phyloP scores from a whole-genome alignment of 495 filamentous ascomycete genomes.

The Xylona heveae region DNA sequence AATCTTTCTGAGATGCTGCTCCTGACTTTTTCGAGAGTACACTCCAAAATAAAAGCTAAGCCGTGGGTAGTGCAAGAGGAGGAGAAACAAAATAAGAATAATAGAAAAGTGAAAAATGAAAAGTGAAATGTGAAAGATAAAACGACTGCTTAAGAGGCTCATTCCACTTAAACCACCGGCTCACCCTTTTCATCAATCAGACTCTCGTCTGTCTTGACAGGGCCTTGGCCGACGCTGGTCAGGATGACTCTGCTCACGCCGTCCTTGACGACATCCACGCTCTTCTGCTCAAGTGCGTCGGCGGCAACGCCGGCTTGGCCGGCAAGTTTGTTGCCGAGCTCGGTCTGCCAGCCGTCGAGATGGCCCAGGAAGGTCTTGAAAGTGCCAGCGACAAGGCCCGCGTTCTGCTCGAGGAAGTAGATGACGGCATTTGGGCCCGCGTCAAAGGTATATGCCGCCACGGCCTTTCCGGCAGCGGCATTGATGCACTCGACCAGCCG shows the following conservation, averaged over 20 bases:
- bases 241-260: conserved; percentile 77
- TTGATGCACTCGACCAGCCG: conserved; percentile 80
- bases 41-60: no score
- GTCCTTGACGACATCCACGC: conserved; percentile 38
- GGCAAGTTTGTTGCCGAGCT: conserved; percentile 24
- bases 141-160: no score
- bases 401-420: conserved; percentile 70
- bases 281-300: conserved; percentile 23
- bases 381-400: conserved; percentile 43
- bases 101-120: no score
- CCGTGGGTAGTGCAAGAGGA: no score
- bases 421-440: conserved; percentile 93
- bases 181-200: conserved; percentile 53
- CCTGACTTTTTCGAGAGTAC: no score
- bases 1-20: no score
- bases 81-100: no score
- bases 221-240: conserved; percentile 83
- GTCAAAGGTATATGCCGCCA: conserved; percentile 94
- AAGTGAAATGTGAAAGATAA: no score
- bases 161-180: conserved; percentile 20
- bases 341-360: conserved; percentile 23
- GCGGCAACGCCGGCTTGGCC: conserved; percentile 40
- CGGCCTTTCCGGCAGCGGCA: conserved; percentile 36
- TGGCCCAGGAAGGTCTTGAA: conserved; percentile 33
- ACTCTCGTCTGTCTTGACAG: conserved; percentile 52